Evolutionary conservation across 495 filamentous ascomycete genomes (phyloP), one percentile per base, ranked within the genome.

Genomic region (Penicillium canescens): DNA sequence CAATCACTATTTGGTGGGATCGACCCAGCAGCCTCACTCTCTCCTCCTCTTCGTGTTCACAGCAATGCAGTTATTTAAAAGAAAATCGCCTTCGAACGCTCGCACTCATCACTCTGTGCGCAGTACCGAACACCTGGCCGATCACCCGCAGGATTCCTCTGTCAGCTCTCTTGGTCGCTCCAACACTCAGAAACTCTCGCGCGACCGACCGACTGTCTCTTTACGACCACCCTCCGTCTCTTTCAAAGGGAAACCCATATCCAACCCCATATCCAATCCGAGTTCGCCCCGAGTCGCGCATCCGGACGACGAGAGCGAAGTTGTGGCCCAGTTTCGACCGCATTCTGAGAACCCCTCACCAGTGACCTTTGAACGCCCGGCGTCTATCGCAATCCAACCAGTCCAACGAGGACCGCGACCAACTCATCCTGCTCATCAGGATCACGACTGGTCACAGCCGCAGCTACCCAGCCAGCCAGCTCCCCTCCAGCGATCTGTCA

Each of bases 61-160:
- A 54, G 59, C 50, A 31, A 71, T 71, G 69, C 69, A 58, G 63
- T 54, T 67, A 55, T 71, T 67, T 44, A 61, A 56, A 55, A 67
- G 46, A 55, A 74, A 63, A 52, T 57, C 60, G 5, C 46, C 60
- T 14, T 46, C 55, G 8, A 50, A 49, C 9, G 28, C 28, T 59
- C 59, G 61, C 40, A 55, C 69, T 37, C 62, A 55, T 31, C 57
- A 54, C 54, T 35, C 62, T 46, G 63, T 63, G 52, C 67, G 66
- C 37, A 71, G 70, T n/a, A 67, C 50, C 26, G 72, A 75, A 55
- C 60, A 71, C 46, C 63, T 72, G 31, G 55, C 49, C 35, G 59
- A 38, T 38, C 61, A 61, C 55, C 50, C 61, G 41, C 42, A 37
- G 46, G 58, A 52, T 20, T 41, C 39, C 14, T 11, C 20, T 42